phyloP scores from a whole-genome alignment of 495 filamentous ascomycete genomes.

The Aspergillus homomorphus region DNA sequence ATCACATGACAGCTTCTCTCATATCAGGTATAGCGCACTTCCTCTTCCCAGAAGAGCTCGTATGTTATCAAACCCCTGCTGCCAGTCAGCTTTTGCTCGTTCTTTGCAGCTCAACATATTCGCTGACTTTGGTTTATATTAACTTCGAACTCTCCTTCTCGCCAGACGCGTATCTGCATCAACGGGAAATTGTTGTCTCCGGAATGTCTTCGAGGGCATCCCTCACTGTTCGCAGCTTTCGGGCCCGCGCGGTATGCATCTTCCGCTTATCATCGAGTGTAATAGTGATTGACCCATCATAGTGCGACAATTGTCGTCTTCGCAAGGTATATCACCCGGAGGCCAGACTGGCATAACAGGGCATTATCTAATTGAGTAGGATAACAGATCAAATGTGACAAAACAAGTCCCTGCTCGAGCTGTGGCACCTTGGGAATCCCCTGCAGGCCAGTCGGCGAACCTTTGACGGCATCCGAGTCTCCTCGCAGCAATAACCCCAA shows the following conservation, averaged over 20 bases:
- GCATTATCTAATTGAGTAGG: neutral
- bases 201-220: constrained; percentile 16
- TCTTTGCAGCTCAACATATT: too few species aligned
- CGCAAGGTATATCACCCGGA: constrained; percentile 20
- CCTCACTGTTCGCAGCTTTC: constrained; percentile 13
- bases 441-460: constrained; percentile 13
- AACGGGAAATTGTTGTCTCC: too few species aligned
- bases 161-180: too few species aligned
- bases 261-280: neutral
- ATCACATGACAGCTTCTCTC: neutral
- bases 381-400: constrained; percentile 27
- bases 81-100: too few species aligned
- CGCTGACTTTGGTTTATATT: too few species aligned
- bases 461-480: neutral
- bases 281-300: neutral
- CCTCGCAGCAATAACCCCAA: constrained; percentile 4
- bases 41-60: neutral
- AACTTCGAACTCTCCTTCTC: too few species aligned
- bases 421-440: constrained; percentile 21
- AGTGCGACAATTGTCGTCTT: constrained; percentile 30
- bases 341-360: neutral
- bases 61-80: too few species aligned
- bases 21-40: neutral
- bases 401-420: constrained; percentile 22
- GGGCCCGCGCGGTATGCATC: constrained; percentile 22